Evolutionary conservation across 805 yeast species (phyloP).

Genomic region (Ogataea ganodermae): DNA sequence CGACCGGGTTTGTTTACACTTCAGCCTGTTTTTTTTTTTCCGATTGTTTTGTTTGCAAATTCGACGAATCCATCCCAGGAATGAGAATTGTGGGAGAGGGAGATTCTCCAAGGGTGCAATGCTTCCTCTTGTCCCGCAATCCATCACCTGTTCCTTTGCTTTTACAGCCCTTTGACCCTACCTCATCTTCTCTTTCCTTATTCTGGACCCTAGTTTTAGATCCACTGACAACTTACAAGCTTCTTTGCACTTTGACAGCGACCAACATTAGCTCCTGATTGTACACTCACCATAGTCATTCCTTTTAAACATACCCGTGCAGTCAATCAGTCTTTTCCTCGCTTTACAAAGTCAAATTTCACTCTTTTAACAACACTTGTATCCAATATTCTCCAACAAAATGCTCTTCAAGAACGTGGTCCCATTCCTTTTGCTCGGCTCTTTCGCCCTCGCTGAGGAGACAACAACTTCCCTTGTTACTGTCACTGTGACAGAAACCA

Average conservation of each 20-base stretch:
- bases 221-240: background rate
- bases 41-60: conserved; percentile 6
- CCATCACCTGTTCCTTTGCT: conserved; percentile 1
- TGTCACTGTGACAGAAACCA: conserved; percentile 47
- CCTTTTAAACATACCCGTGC: conserved; percentile 21
- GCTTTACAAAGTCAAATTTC: background rate
- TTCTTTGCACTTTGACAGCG: background rate
- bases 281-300: conserved; percentile 36
- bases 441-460: conserved; percentile 32
- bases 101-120: background rate
- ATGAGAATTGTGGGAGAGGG: background rate
- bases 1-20: conserved; percentile 17
- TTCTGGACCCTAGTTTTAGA: background rate
- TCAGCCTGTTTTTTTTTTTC: conserved; percentile 9
- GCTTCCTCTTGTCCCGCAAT: background rate
- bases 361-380: background rate
- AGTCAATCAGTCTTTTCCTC: conserved; percentile 5
- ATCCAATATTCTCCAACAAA: background rate
- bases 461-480: conserved; percentile 47
- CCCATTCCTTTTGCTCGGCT: conserved; percentile 28
- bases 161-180: conserved; percentile 3
- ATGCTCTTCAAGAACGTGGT: conserved; percentile 33
- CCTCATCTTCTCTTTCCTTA: background rate
- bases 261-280: conserved; percentile 43
- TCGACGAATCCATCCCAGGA: conserved; percentile 1